These are phyloP conservation scores for Tausonia pullulans DNA, from an alignment of 1,284 basidiomycete species.

Conservation along the genomic window DNA sequence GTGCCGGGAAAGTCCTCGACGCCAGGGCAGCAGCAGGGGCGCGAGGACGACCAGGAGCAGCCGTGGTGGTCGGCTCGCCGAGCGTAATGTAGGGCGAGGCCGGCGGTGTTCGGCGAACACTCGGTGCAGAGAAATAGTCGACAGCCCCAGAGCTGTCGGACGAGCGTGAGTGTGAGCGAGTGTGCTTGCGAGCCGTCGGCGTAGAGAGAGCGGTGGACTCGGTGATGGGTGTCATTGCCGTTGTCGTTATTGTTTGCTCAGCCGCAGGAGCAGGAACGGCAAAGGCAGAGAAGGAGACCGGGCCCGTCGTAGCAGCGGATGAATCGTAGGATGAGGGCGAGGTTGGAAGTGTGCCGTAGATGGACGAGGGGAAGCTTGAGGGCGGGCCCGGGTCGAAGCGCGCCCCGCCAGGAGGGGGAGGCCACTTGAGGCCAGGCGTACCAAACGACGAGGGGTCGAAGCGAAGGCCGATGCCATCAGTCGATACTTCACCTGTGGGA, in stretches of 20 bases:
- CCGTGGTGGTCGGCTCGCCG: not conserved
- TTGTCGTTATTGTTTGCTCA: not conserved
- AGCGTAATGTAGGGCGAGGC: conserved; percentile 6
- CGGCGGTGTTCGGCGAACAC: not conserved
- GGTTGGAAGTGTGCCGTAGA: not conserved
- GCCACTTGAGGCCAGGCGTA: not conserved
- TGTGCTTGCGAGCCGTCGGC: conserved; percentile 20
- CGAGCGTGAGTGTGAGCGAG: conserved; percentile 11
- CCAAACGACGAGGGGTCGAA: conserved; percentile 7
- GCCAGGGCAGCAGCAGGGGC: not conserved
- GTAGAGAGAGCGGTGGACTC: conserved; percentile 30
- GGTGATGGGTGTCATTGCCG: not conserved
- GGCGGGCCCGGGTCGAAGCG: not conserved
- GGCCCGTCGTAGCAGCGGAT: not conserved
- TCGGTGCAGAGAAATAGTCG: conserved; percentile 9
- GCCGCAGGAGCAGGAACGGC: not conserved
- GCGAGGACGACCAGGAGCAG: not conserved
- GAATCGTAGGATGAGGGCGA: not conserved
- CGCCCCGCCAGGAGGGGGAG: not conserved
- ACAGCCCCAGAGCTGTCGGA: conserved; percentile 2
- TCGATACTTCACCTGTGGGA: not conserved
- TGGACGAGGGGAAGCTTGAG: not conserved
- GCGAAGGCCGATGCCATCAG: conserved; percentile 5
- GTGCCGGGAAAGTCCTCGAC: not conserved
- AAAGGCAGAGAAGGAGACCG: not conserved